Base-by-base conservation (phyloP, 257 asterid genomes). In the Ajuga chamaepitys region DNA sequence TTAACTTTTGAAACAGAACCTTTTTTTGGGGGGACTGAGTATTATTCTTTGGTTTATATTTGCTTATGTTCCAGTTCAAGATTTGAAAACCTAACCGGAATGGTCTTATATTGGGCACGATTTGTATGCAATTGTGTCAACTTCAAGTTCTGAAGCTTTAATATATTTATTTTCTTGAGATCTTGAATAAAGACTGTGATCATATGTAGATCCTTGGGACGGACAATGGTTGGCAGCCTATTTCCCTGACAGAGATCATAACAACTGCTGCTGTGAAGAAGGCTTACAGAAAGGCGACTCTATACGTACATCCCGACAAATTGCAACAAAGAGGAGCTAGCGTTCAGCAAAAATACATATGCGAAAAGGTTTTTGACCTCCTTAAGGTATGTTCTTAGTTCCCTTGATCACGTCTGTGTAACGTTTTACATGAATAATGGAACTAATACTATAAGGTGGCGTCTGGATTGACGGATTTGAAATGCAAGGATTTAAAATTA, bases 241-340 rank as follows among this genome's bases (percentile, higher is more conserved):
- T 89, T 48, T 70, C 96, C 6, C 73, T 90, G 64, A 90, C 97
- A 3, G 97, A 94, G 83, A 82, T 90, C 66, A 54, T 94, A 60
- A 88, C 99, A 38, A 74, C 85, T 24, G 77, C 77, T 61, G 97
- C 96, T 25, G 95, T 90, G 16, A 94, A 88, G 81, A 91, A 85
- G 73, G 98, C 95, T 52, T 91, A 91, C 88, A 76, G 95, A 74
- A 90, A 83, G 79, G 95, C 98, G 28, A 94, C 99, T 70, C 95
- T 94, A 53, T 86, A 76, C 68, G 97, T 94, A 63, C 99, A 94
- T 74, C 99, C 99, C 35, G 99, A 94, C 75, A 94, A 94, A 74
- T 66, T 94, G 81, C 99, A 94, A 77, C 99, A 94, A 74, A 82
- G 96, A 66, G 95, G 97, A 46, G 99, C 99, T 22, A 87, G 77